A percentile compares a stretch with the other conserved stretches of the same genome.
phyloP scores from a whole-genome alignment of 1,139 yeast species.

The Debaryomyces psychrophilus region DNA sequence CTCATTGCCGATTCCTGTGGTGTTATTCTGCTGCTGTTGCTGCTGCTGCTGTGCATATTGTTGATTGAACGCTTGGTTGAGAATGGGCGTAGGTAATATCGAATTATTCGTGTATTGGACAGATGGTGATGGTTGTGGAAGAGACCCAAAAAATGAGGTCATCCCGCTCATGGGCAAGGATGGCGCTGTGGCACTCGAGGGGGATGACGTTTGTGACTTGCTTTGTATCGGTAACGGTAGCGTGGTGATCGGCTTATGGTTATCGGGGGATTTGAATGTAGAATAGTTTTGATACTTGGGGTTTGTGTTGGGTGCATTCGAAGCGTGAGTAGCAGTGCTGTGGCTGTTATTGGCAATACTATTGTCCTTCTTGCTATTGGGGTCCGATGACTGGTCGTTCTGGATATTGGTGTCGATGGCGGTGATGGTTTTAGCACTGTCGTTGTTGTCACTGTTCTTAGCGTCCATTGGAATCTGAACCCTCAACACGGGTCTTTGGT shows the following conservation, averaged over 20 bases:
- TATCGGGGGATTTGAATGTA: slow-evolving; percentile 43
- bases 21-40: slow-evolving; percentile 15
- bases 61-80: slow-evolving; percentile 37
- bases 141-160: slow-evolving; percentile 28
- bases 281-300: slow-evolving; percentile 31
- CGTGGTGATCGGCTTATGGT: slow-evolving; percentile 35
- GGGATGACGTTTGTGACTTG: slow-evolving; percentile 50
- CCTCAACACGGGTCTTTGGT: slow-evolving; percentile 49
- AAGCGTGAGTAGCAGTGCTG: slow-evolving; percentile 6
- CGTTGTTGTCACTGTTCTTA: slow-evolving; percentile 25
- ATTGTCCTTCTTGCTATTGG: slow-evolving; percentile 11
- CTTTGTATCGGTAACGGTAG: slow-evolving; percentile 44
- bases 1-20: slow-evolving; percentile 15
- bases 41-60: slow-evolving; percentile 18
- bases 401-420: slow-evolving; percentile 34
- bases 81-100: slow-evolving; percentile 41
- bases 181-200: slow-evolving; percentile 47
- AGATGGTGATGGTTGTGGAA: slow-evolving; percentile 36
- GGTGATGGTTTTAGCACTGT: slow-evolving; percentile 42
- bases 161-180: slow-evolving; percentile 33
- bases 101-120: slow-evolving; percentile 24
- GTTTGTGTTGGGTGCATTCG: slow-evolving; percentile 19
- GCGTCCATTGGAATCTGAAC: slow-evolving; percentile 55
- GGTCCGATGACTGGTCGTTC: slow-evolving; percentile 4
- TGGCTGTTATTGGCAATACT: slow-evolving; percentile 14